Base-by-base conservation (phyloP, 2,329 filamentous ascomycete genomes). In the Colletotrichum destructivum region DNA sequence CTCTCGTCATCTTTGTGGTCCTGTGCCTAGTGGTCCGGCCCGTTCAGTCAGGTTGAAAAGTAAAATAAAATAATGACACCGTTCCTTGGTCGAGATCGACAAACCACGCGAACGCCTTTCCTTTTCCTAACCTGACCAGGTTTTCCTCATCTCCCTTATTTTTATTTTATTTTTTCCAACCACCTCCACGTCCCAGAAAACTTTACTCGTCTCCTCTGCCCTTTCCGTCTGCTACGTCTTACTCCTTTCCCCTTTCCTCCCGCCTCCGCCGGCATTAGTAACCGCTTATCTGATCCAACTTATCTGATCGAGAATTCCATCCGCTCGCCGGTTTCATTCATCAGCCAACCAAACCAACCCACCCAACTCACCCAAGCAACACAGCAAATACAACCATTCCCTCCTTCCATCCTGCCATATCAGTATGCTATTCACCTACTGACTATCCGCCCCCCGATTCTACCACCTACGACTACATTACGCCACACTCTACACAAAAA, bases 301-400 rank as follows among this genome's bases (percentile, higher is more conserved):
- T 69, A 71, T 71, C 69, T 71, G 69, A 71, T 71, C 69, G 49
- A 60, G 18, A 60, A 71, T 71, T 69, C 65, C 62, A 18, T 35
- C 21, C 49, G 18, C 57, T 23, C 49, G n/a, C 57, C 47, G 51
- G 57, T 68, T 71, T 66, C 70, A 61, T 51, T 26, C 63, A 61
- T 66, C 42, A 47, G 18, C 46, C 46, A 49, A 47, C 56, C 23
- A 38, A 38, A 38, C 8, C 35, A 38, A 11, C 35, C 35, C 35
- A 11, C 54, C 23, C 40, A 38, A 38, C 42, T 31, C 49, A 21
- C 44, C 46, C 46, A n/a, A 63, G 7, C 64, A 62, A 49, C 16
- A 55, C 62, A 38, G 35, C 35, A 11, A 11, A 46, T n/a, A 69
- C 40, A 61, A n/a, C 42, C 13, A 31, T 16, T 21, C 16, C 55